Evolutionary conservation across 2,329 filamentous ascomycete species (phyloP).

Genomic region (Aspergillus sojae): DNA sequence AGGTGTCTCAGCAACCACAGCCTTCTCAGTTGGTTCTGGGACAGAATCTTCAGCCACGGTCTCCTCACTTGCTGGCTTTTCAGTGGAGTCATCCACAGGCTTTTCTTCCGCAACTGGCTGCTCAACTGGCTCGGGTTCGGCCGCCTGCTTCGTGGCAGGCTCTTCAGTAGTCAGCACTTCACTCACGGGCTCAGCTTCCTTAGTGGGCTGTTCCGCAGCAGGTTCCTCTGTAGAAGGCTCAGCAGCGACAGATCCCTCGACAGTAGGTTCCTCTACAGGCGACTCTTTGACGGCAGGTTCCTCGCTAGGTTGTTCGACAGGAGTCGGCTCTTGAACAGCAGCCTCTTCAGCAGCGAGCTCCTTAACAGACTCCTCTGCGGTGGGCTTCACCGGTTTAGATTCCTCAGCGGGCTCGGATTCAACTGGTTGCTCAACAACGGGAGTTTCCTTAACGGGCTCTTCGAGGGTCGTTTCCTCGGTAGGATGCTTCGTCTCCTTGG

Average conservation of each 20-base stretch:
- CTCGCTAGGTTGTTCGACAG: conserved; percentile 3
- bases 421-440: background rate
- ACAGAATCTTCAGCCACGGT: background rate
- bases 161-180: conserved; percentile 9
- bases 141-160: background rate
- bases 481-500: conserved; percentile 3
- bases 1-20: conserved; percentile 9
- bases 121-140: background rate
- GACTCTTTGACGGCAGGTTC: background rate
- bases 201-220: conserved; percentile 1
- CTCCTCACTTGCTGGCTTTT: conserved; percentile 7
- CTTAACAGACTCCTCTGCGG: conserved; percentile 8
- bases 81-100: conserved; percentile 1
- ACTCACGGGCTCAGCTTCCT: conserved; percentile 1
- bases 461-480: background rate
- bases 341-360: conserved; percentile 8
- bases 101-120: conserved; percentile 4
- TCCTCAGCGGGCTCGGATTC: conserved; percentile 12
- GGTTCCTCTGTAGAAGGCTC: conserved; percentile 13
- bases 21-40: conserved; percentile 7
- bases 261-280: background rate
- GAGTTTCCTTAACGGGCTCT: conserved; percentile 7
- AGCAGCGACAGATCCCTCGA: background rate
- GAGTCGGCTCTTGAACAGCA: background rate
- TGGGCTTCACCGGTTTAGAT: conserved; percentile 10